Base-by-base conservation (phyloP, 106 monocot genomes). In the Acanthochlamys bracteata region DNA sequence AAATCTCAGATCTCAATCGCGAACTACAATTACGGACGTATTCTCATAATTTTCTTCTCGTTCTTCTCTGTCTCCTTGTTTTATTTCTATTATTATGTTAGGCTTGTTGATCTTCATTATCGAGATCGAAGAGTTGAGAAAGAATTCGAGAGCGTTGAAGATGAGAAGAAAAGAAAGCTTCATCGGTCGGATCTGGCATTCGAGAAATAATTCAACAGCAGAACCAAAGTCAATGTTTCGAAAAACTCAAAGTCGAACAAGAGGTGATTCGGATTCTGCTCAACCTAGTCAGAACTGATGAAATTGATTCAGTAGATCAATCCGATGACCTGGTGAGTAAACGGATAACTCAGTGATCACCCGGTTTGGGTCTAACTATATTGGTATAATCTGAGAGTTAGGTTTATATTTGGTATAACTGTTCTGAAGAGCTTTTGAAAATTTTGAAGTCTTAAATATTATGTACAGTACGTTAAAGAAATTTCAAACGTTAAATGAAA, bases 131-230 rank as follows among this genome's bases (percentile, higher is more conserved):
- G n/a, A 82, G 75, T 19, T 84, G 92, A 11, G 79, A 39, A 42
- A 81, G 84, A 12, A 60, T 64, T 61, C 79, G 76, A 1, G 87
- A 76, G 23, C 71, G 76, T 61, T 80, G 78, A 9, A 78, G 75
- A 57, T 80, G 89, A 16, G 80, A 75, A 14, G 76, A n/a, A n/a
- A n/a, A n/a, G n/a, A 74, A 58, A 85, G 83, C 55, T 76, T 79
- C 82, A 88, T 84, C 25, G 88, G 92, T 0, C 88, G 84, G 82
- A 93, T 84, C 82, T 85, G 88, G 55, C 88, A 88, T 42, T 85
- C 88, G 63, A 72, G 61, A 73, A 93, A 93, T 49, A 88, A 69
- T 79, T 93, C 92, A 53, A 84, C 92, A 6, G 92, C 92, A 11
- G 92, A 84, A 65, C 45, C 78, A 83, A 55, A 25, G 23, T n/a